Percentiles rank a stretch among this genome's conserved stretches.
These are phyloP conservation scores for Ochromonas danica DNA, from an alignment of 108 stramenopile species.

Conservation along the genomic window DNA sequence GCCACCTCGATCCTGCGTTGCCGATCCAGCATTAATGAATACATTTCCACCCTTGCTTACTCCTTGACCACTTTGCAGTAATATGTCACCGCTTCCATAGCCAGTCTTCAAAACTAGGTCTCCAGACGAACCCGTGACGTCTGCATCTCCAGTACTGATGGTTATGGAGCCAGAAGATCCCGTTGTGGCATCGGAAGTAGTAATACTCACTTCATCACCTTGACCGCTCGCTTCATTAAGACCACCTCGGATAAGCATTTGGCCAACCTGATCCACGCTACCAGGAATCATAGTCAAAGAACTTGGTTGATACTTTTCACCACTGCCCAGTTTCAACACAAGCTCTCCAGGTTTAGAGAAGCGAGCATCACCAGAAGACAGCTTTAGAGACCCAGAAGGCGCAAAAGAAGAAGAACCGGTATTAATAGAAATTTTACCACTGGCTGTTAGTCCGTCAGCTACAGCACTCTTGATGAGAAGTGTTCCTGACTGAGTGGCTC, in stretches of 20 bases:
- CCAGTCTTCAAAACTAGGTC: too few species aligned
- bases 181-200: background rate
- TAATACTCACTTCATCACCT: too few species aligned
- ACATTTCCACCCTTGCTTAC: constrained; percentile 20
- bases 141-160: constrained; percentile 11
- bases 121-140: too few species aligned
- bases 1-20: background rate
- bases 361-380: constrained; percentile 19
- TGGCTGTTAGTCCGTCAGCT: background rate
- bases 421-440: background rate
- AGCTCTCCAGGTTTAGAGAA: too few species aligned
- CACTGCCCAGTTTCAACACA: too few species aligned
- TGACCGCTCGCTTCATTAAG: too few species aligned
- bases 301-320: too few species aligned
- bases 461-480: background rate
- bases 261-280: too few species aligned
- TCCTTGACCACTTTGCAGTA: too few species aligned
- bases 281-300: too few species aligned
- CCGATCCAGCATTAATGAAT: background rate
- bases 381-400: background rate
- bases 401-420: background rate
- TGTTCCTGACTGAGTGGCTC: background rate
- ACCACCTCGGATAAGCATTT: too few species aligned
- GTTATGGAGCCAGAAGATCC: background rate
- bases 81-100: too few species aligned